Evolutionary conservation across 495 filamentous ascomycete genomes (phyloP).

Genomic region (Xylaria cubensis): DNA sequence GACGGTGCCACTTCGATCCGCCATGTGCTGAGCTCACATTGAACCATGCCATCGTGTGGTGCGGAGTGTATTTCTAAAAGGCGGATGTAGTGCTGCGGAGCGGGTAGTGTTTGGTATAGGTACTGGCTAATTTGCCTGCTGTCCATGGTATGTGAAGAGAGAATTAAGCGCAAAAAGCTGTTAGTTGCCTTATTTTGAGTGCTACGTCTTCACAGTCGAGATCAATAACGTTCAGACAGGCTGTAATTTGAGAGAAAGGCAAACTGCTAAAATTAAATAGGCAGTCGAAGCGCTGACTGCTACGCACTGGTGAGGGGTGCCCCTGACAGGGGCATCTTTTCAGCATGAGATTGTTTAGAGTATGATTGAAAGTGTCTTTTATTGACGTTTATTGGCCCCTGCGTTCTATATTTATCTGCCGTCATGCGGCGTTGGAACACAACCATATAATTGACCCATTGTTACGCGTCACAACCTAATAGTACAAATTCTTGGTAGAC

Average conservation of each 20-base stretch:
- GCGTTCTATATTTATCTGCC: too few species aligned
- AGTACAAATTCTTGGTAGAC: background rate
- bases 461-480: too few species aligned
- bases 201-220: background rate
- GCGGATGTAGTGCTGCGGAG: slow-evolving; percentile 3
- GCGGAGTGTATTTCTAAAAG: background rate
- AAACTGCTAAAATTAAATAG: too few species aligned
- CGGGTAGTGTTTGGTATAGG: background rate
- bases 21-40: slow-evolving; percentile 1
- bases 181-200: background rate
- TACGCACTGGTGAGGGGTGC: too few species aligned
- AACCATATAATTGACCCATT: too few species aligned
- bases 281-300: too few species aligned
- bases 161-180: background rate
- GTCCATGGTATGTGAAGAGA: background rate
- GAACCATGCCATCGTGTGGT: background rate
- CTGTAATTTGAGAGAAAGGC: too few species aligned
- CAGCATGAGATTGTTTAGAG: too few species aligned
- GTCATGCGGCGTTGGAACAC: too few species aligned
- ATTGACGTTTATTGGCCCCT: too few species aligned
- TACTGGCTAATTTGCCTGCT: background rate
- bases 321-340: too few species aligned
- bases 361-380: too few species aligned
- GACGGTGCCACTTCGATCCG: background rate
- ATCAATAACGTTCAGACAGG: background rate